Percentiles rank a stretch among this genome's conserved stretches.
Evolutionary conservation across 2,329 filamentous ascomycete genomes (phyloP).

Genomic region (Paraphaeosphaeria sporulosa): DNA sequence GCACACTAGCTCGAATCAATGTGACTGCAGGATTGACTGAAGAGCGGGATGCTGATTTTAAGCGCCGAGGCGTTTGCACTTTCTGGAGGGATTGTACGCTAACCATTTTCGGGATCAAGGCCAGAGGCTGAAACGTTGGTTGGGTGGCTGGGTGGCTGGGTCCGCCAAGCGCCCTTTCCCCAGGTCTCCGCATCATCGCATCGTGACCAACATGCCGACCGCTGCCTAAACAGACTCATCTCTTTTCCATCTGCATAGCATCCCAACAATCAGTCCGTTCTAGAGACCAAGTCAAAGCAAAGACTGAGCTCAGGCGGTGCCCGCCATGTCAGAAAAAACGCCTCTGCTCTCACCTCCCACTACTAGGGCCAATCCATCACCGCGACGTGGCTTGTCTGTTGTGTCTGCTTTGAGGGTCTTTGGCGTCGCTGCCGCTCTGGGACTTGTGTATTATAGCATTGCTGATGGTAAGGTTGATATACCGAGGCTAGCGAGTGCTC

Average conservation of each 20-base stretch:
- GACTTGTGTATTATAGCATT: conserved; percentile 30
- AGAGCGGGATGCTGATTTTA: too few species aligned
- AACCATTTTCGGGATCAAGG: background rate
- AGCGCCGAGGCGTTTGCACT: background rate
- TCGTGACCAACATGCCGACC: conserved; percentile 19
- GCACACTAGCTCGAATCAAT: too few species aligned
- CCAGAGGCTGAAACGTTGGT: background rate
- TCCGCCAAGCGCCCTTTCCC: conserved; percentile 16
- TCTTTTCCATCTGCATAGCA: conserved; percentile 15
- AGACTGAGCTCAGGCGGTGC: background rate
- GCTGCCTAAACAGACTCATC: conserved; percentile 17
- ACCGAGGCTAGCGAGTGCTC: background rate
- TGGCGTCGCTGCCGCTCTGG: conserved; percentile 25
- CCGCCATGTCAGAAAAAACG: conserved; percentile 33
- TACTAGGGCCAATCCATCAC: conserved; percentile 18
- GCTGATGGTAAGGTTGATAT: conserved; percentile 16
- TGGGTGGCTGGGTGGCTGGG: background rate
- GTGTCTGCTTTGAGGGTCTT: conserved; percentile 27
- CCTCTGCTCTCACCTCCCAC: conserved; percentile 26
- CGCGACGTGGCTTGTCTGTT: conserved; percentile 23
- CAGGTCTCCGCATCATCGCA: conserved; percentile 29
- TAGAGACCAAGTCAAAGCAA: background rate
- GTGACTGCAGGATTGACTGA: too few species aligned
- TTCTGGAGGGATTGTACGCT: background rate
- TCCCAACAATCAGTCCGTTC: background rate